Evolutionary conservation across 192 early-diverging fungal species (phyloP).

Genomic region (Coemansia sp.): DNA sequence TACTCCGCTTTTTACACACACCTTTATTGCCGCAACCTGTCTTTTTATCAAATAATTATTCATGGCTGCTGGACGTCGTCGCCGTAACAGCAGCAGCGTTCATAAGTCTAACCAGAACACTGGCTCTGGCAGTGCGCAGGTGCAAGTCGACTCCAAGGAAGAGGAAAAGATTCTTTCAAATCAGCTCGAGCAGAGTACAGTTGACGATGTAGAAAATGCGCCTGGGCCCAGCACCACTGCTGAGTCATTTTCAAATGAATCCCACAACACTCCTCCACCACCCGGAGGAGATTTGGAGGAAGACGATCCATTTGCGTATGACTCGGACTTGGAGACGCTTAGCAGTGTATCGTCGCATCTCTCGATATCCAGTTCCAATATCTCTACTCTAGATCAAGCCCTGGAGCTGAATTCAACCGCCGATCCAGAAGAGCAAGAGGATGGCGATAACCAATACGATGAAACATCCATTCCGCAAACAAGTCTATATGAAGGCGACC

Average conservation of each 20-base stretch:
- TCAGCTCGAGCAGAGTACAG: background rate
- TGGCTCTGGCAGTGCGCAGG: background rate
- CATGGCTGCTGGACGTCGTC: conserved; percentile 29
- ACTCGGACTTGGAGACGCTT: conserved; percentile 54
- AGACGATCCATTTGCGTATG: conserved; percentile 53
- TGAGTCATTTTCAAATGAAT: background rate
- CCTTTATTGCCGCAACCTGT: background rate
- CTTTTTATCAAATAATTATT: conserved; percentile 2
- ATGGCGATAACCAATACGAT: background rate
- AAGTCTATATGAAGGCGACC: background rate
- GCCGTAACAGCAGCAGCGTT: conserved; percentile 28
- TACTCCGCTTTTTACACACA: background rate
- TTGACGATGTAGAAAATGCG: background rate
- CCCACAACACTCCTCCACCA: background rate
- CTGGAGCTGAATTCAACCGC: conserved; percentile 3
- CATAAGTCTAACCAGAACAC: background rate
- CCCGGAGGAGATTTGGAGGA: conserved; percentile 17
- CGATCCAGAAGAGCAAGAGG: conserved; percentile 13
- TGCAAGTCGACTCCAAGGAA: background rate
- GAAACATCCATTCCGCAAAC: background rate
- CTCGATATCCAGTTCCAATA: conserved; percentile 41
- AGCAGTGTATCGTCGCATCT: conserved; percentile 54
- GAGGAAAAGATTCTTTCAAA: background rate
- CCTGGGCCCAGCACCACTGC: background rate
- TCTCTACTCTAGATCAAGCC: conserved; percentile 29